Evolutionary conservation across 225 moss, liverwort and hornwort species (phyloP).

Genomic region (Sphagnum tenellum): DNA sequence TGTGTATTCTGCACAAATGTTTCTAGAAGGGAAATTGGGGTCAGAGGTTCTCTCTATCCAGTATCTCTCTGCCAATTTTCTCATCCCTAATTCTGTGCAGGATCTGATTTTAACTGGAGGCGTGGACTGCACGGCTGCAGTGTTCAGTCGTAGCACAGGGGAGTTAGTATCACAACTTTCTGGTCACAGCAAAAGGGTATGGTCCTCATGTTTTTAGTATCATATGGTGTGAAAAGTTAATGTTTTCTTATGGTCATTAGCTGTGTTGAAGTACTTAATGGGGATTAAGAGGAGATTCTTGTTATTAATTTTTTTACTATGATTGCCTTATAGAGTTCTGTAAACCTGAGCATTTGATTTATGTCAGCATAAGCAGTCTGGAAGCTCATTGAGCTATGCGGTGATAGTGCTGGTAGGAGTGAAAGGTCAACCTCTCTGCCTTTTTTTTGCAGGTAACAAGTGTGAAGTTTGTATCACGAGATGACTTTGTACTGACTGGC

Average conservation of each 20-base stretch:
- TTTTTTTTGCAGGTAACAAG: constrained; percentile 67
- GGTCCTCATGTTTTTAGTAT: constrained; percentile 1
- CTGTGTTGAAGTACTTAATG: not conserved
- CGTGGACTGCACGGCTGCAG: constrained; percentile 66
- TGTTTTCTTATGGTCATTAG: no score
- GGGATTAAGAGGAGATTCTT: not conserved
- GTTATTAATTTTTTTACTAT: not conserved
- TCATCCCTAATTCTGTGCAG: constrained; percentile 21
- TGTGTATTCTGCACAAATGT: not conserved
- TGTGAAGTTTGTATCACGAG: constrained; percentile 88
- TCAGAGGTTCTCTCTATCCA: not conserved
- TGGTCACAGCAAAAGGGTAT: constrained; percentile 92
- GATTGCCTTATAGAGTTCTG: no score
- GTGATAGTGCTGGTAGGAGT: no score
- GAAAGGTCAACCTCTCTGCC: no score
- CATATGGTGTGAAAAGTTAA: no score
- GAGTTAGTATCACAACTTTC: constrained; percentile 76
- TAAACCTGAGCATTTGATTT: no score
- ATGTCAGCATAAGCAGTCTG: no score
- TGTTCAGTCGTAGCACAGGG: constrained; percentile 76
- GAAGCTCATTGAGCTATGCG: no score
- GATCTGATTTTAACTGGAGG: constrained; percentile 87
- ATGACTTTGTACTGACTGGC: constrained; percentile 80
- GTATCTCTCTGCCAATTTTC: not conserved
- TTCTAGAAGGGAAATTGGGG: not conserved